These are phyloP conservation scores for Pythium pectinolyticum DNA, from an alignment of 352 stramenopile species.

Conservation along the genomic window DNA sequence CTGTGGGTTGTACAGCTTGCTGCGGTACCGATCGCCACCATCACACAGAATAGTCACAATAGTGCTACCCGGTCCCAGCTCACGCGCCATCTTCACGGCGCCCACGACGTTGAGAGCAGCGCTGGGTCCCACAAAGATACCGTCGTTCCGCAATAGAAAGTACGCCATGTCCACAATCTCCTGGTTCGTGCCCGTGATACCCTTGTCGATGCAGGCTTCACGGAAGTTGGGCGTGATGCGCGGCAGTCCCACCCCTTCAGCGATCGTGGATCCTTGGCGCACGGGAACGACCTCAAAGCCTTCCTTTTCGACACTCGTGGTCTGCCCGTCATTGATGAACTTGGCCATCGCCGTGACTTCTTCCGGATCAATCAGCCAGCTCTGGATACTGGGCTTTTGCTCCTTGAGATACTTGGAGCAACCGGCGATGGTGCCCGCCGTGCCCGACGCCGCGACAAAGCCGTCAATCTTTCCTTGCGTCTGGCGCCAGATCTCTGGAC, in stretches of 20 bases:
- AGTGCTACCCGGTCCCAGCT: slow-evolving; percentile 63
- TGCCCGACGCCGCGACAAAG: slow-evolving; percentile 89
- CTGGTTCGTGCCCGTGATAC: slow-evolving; percentile 90
- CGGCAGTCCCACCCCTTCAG: slow-evolving; percentile 92
- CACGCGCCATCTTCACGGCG: slow-evolving; percentile 77
- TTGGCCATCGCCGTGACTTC: slow-evolving; percentile 85
- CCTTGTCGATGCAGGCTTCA: slow-evolving; percentile 86
- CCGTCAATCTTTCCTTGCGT: slow-evolving; percentile 89
- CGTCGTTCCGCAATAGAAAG: slow-evolving; percentile 88
- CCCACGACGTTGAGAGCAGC: slow-evolving; percentile 77
- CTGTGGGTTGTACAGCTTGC: slow-evolving; percentile 78
- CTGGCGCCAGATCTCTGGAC: slow-evolving; percentile 89
- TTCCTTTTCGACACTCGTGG: slow-evolving; percentile 73
- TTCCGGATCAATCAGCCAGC: slow-evolving; percentile 80
- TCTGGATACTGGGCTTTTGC: slow-evolving; percentile 49
- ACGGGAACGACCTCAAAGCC: slow-evolving; percentile 89
- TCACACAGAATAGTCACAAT: slow-evolving; percentile 86
- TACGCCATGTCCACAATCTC: slow-evolving; percentile 95
- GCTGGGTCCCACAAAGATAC: slow-evolving; percentile 91
- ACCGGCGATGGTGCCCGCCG: slow-evolving; percentile 92
- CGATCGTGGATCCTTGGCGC: slow-evolving; percentile 85
- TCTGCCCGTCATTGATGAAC: slow-evolving; percentile 69
- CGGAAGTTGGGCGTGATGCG: slow-evolving; percentile 93
- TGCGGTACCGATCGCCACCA: slow-evolving; percentile 74
- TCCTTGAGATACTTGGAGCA: slow-evolving; percentile 93